phyloP scores from a whole-genome alignment of 1,284 basidiomycete genomes.

The Ceratobasidium papillatum region DNA sequence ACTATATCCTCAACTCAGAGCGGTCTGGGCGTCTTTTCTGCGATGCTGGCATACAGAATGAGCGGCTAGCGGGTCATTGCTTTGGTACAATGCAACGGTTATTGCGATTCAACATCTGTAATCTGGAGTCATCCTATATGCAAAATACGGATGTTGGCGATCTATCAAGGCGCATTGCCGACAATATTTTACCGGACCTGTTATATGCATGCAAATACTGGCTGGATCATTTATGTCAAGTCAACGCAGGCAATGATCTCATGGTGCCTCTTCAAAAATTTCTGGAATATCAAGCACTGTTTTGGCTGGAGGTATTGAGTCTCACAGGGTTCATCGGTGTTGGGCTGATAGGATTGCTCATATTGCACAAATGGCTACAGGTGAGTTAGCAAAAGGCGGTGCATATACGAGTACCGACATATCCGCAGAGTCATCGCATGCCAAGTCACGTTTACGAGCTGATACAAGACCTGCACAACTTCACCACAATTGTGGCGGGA shows the following conservation, averaged over 20 bases:
- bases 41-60: not conserved
- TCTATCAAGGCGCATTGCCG: not conserved
- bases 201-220: not conserved
- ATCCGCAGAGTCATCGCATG: not conserved
- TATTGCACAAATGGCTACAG: not conserved
- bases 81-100: not conserved
- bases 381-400: not conserved
- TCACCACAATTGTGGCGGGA: not conserved
- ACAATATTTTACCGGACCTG: not conserved
- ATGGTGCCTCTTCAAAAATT: not conserved
- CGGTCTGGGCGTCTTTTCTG: not conserved
- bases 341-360: not conserved
- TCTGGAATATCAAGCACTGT: not conserved
- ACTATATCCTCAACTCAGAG: not conserved
- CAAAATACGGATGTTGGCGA: not conserved
- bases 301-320: constrained; percentile 10
- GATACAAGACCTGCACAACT: not conserved
- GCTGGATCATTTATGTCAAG: not conserved
- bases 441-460: not conserved
- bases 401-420: not conserved
- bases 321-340: not conserved
- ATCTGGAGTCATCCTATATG: not conserved
- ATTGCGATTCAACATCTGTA: constrained; percentile 8
- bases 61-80: not conserved
- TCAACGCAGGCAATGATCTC: not conserved